Evolutionary conservation across 257 asterid species (phyloP).

Genomic region (Mitragyna speciosa): DNA sequence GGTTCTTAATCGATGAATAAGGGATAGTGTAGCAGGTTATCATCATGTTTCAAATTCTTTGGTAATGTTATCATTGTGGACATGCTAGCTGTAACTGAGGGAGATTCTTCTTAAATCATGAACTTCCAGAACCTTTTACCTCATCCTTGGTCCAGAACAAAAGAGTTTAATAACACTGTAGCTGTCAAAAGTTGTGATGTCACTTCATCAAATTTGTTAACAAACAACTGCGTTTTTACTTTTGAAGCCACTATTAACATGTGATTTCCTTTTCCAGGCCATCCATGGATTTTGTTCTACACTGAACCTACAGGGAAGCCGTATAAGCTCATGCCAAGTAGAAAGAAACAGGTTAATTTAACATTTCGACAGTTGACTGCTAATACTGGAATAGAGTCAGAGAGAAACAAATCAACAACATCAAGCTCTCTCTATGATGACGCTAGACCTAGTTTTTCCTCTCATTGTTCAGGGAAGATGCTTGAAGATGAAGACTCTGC

Average conservation of each 20-base stretch:
- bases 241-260: neutral
- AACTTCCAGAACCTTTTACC: neutral
- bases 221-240: neutral
- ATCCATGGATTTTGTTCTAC: conserved; percentile 58
- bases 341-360: conserved; percentile 31
- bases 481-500: conserved; percentile 46
- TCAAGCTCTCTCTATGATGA: conserved; percentile 48
- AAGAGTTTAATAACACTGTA: too few species aligned
- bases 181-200: neutral
- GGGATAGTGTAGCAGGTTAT: neutral
- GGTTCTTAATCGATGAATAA: too few species aligned
- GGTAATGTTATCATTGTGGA: neutral
- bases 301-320: conserved; percentile 35
- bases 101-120: neutral
- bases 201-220: neutral
- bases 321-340: conserved; percentile 33
- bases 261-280: conserved; percentile 43
- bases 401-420: conserved; percentile 46
- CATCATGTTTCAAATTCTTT: neutral
- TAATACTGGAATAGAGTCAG: conserved; percentile 44
- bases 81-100: neutral
- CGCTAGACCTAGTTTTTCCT: conserved; percentile 30
- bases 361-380: conserved; percentile 43
- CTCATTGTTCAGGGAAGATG: conserved; percentile 29
- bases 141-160: neutral